Conservation (phyloP, 225 moss, liverwort and hornwort species). For the Marchantia polymorpha region DNA sequence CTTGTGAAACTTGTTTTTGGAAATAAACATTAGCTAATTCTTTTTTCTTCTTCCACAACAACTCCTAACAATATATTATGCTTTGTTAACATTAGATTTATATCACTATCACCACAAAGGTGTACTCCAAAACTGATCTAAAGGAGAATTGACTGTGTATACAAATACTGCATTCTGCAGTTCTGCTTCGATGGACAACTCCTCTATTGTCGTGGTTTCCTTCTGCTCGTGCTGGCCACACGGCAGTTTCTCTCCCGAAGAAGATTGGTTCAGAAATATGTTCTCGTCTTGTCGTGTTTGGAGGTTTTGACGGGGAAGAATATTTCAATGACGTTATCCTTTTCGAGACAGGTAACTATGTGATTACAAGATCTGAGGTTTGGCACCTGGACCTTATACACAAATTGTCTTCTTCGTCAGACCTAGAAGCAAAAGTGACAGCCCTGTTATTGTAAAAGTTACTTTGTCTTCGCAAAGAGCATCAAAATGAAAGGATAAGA, state of each 20-base stretch:
- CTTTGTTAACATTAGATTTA: too few species aligned
- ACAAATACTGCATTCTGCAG: constrained; percentile 35
- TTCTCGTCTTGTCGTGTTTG: constrained; percentile 58
- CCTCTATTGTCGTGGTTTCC: constrained; percentile 61
- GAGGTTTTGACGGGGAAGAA: constrained; percentile 78
- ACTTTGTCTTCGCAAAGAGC: too few species aligned
- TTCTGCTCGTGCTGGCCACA: constrained; percentile 73
- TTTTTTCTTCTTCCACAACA: too few species aligned
- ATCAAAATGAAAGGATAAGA: too few species aligned
- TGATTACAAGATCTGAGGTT: not conserved
- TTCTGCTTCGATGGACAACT: constrained; percentile 68
- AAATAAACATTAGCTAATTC: not conserved
- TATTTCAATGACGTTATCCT: constrained; percentile 73
- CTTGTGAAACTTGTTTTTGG: not conserved
- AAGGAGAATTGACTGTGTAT: not conserved
- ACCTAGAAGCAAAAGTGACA: too few species aligned
- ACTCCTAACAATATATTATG: too few species aligned
- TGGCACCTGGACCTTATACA: not conserved
- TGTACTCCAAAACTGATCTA: too few species aligned
- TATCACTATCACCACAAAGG: too few species aligned
- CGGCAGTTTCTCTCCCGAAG: constrained; percentile 55
- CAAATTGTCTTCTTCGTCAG: too few species aligned
- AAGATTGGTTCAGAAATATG: constrained; percentile 23
- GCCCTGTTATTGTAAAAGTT: too few species aligned
- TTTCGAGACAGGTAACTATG: constrained; percentile 64